phyloP scores from a whole-genome alignment of 768 basidiomycete species.

The Termitomyces bulborhizus region DNA sequence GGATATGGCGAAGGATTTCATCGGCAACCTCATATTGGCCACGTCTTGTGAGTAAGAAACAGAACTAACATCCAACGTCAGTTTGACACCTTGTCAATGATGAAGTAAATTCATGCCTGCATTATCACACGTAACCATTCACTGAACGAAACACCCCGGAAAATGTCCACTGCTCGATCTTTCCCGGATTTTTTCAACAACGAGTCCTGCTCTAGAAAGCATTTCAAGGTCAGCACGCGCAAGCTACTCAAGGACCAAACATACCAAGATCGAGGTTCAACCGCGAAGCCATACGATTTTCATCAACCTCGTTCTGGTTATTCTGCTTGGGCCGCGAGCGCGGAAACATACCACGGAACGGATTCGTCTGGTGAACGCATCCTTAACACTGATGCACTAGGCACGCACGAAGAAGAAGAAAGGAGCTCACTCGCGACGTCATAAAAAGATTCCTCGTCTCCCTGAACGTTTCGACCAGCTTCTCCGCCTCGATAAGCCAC shows the following conservation, averaged over 20 bases:
- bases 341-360: conserved; percentile 69
- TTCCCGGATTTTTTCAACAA: conserved; percentile 43
- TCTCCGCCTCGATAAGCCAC: conserved; percentile 83
- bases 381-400: conserved; percentile 1
- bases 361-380: conserved; percentile 31
- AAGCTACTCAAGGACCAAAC: conserved; percentile 10
- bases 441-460: conserved; percentile 82
- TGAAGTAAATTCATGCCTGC: conserved; percentile 47
- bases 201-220: conserved; percentile 47
- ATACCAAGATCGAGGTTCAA: conserved; percentile 69
- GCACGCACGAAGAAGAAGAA: neutral
- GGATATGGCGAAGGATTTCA: conserved; percentile 71
- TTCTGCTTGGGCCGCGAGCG: conserved; percentile 31
- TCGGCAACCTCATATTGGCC: conserved; percentile 63
- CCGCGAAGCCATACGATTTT: conserved; percentile 70
- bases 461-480: conserved; percentile 82
- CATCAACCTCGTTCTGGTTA: conserved; percentile 46
- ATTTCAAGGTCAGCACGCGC: neutral
- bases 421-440: conserved; percentile 56
- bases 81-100: neutral
- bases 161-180: conserved; percentile 49
- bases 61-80: conserved; percentile 44
- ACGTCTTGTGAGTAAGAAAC: conserved; percentile 59
- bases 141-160: conserved; percentile 77
- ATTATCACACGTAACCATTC: conserved; percentile 84